phyloP scores from a whole-genome alignment of 2,329 filamentous ascomycete species.

The Colletotrichum somersetense region DNA sequence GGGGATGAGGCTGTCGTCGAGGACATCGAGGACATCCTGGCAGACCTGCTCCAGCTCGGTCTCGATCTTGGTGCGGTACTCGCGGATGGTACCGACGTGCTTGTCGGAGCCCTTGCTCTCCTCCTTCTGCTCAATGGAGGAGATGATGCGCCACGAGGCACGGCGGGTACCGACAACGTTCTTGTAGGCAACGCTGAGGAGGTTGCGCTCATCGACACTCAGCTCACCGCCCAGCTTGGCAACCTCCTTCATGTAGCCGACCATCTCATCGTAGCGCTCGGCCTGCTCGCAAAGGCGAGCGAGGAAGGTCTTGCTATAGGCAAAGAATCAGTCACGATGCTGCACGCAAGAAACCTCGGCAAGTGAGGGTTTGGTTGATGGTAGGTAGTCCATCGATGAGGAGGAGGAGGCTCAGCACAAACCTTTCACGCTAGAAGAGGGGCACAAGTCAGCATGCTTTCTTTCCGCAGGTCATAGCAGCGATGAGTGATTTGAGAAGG shows the following conservation, averaged over 20 bases:
- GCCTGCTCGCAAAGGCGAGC: conserved; percentile 99
- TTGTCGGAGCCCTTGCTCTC: conserved; percentile 98
- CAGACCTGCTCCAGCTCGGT: conserved; percentile 97
- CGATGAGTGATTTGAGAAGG: conserved; percentile 28
- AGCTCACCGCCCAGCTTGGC: conserved; percentile 87
- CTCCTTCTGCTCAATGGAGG: conserved; percentile 99
- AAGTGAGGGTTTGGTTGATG: conserved; percentile 31
- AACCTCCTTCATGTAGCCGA: conserved; percentile 99
- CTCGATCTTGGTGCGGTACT: conserved; percentile 99
- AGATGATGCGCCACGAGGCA: conserved; percentile 99
- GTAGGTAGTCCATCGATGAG: conserved; percentile 23
- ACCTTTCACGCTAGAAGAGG: conserved; percentile 75
- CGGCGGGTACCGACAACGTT: conserved; percentile 98
- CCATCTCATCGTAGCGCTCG: conserved; percentile 99
- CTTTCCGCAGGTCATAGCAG: conserved; percentile 17
- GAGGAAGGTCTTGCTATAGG: conserved; percentile 95
- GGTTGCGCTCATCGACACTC: conserved; percentile 97
- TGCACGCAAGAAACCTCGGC: conserved; percentile 32
- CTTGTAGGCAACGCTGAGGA: conserved; percentile 99
- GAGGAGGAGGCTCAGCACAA: conserved; percentile 50
- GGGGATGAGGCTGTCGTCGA: conserved; percentile 93
- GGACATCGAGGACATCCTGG: conserved; percentile 95
- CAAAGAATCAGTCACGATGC: conserved; percentile 33
- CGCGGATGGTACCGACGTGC: conserved; percentile 93
- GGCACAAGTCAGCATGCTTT: conserved; percentile 52